A percentile compares a stretch with the other conserved stretches of the same genome.
phyloP scores from a whole-genome alignment of 2,329 filamentous ascomycete species.

The Tolypocladium pustulatum region DNA sequence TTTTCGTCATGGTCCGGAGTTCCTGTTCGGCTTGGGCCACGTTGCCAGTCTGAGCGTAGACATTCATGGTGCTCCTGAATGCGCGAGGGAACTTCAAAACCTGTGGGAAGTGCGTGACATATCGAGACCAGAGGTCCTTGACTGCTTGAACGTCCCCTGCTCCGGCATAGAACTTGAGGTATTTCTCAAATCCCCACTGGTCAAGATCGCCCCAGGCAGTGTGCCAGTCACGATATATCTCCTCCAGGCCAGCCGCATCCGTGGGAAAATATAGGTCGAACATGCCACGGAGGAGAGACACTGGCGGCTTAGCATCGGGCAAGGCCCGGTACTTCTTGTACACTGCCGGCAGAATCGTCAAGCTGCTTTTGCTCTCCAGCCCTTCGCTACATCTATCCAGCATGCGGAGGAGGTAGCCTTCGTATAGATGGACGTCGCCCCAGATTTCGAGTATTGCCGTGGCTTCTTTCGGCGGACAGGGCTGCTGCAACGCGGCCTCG shows the following conservation, averaged over 20 bases:
- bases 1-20: slow-evolving; percentile 49
- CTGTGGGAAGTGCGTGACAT: slow-evolving; percentile 23
- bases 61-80: slow-evolving; percentile 55
- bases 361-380: slow-evolving; percentile 14
- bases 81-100: slow-evolving; percentile 22
- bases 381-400: slow-evolving; percentile 17
- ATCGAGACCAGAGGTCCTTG: slow-evolving; percentile 33
- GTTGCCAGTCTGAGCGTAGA: slow-evolving; percentile 61
- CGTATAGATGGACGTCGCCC: slow-evolving; percentile 28
- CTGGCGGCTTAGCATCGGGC: slow-evolving; percentile 24
- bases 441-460: slow-evolving; percentile 28
- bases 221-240: slow-evolving; percentile 39
- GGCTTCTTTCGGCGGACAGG: slow-evolving; percentile 23
- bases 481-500: slow-evolving; percentile 17
- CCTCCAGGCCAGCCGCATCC: slow-evolving; percentile 30
- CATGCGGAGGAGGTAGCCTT: slow-evolving; percentile 29
- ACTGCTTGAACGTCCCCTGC: slow-evolving; percentile 36
- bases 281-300: slow-evolving; percentile 30
- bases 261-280: slow-evolving; percentile 30
- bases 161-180: slow-evolving; percentile 36
- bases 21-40: slow-evolving; percentile 44
- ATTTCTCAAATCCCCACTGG: slow-evolving; percentile 35
- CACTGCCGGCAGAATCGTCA: slow-evolving; percentile 25
- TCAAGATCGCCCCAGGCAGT: slow-evolving; percentile 27
- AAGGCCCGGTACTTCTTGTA: slow-evolving; percentile 36